Conservation (phyloP, 805 yeast species). For the Ogataea nakhonphanomensis region DNA sequence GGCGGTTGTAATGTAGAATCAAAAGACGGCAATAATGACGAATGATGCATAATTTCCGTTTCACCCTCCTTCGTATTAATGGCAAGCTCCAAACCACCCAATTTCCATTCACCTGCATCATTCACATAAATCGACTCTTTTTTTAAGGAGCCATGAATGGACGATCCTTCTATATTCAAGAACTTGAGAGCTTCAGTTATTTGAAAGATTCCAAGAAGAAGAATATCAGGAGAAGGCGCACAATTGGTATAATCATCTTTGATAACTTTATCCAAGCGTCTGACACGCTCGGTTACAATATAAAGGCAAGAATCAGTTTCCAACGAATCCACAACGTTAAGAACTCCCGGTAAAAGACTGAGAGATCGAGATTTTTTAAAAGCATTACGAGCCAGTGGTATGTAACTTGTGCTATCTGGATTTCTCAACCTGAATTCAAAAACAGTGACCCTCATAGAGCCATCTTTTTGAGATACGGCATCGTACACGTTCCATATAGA, state of each 20-base stretch:
- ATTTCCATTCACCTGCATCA: slow-evolving; percentile 74
- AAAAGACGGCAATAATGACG: slow-evolving; percentile 25
- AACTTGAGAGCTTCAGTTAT: slow-evolving; percentile 53
- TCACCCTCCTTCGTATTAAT: slow-evolving; percentile 48
- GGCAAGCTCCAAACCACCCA: slow-evolving; percentile 76
- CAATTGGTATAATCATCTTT: slow-evolving; percentile 25
- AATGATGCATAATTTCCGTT: slow-evolving; percentile 26
- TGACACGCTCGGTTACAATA: slow-evolving; percentile 65
- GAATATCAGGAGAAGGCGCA: slow-evolving; percentile 30
- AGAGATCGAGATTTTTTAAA: slow-evolving; percentile 49
- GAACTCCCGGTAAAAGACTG: slow-evolving; percentile 62
- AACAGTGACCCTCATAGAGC: slow-evolving; percentile 49
- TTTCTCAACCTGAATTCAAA: slow-evolving; percentile 58
- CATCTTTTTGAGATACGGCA: slow-evolving; percentile 54
- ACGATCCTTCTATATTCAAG: slow-evolving; percentile 53
- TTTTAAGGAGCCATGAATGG: slow-evolving; percentile 63
- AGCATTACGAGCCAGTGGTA: slow-evolving; percentile 43
- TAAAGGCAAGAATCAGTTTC: slow-evolving; percentile 57
- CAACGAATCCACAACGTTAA: slow-evolving; percentile 58
- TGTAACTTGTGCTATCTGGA: slow-evolving; percentile 30
- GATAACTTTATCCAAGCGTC: slow-evolving; percentile 45
- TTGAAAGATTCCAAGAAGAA: slow-evolving; percentile 53
- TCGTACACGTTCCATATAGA: slow-evolving; percentile 63
- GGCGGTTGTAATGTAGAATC: slow-evolving; percentile 40
- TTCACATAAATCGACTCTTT: slow-evolving; percentile 60